Evolutionary conservation across 139 green algal genomes (phyloP), one percentile per base, ranked within the genome.

Genomic region (Mesostigma viride): DNA sequence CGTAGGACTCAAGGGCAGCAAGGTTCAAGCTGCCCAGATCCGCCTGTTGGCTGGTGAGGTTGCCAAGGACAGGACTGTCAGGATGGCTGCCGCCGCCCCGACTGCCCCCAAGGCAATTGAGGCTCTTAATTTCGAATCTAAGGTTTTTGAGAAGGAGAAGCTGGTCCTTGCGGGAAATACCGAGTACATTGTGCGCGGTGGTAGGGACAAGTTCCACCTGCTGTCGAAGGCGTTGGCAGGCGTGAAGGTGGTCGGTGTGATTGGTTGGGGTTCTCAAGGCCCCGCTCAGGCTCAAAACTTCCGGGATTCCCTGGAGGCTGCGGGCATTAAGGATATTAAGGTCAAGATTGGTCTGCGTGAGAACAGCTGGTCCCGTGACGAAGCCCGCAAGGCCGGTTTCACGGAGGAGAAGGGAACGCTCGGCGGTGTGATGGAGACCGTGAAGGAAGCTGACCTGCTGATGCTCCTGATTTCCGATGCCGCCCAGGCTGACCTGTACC

Each of bases 391-490:
- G 0, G 86, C 82, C 64, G 89, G 87, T 57, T 99, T 99, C 88
- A 94, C 67, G 34, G 77, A 84, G 40, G 72, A 78, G 35, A 71
- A 89, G 22, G 91, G 89, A 65, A 99, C 94, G 1, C 87, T 99
- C 34, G 94, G 92, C 22, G 94, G 96, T 61, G 87, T 96, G 14
- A 92, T 94, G 59, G 92, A 97, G 63, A 79, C 95, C 6, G 84
- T 96, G 36, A 74, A 82, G 26, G 73, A 83, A 35, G 87, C 70
- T 58, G 94, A 99, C 82, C 76, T 99, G 59, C 86, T 97, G 6
- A 76, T 99, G 4, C 83, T 97, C 57, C 86, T 99, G 36, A 99
- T 98, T 75, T 96, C 90, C 3, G 94, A 99, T 66, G 94, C 85
- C 26, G 91, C 94, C 30, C 70, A 96, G 88, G 92, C 92, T 61